These are phyloP conservation scores for Aspergillus udagawae DNA, from an alignment of 2,329 filamentous ascomycete genomes.

Conservation along the genomic window DNA sequence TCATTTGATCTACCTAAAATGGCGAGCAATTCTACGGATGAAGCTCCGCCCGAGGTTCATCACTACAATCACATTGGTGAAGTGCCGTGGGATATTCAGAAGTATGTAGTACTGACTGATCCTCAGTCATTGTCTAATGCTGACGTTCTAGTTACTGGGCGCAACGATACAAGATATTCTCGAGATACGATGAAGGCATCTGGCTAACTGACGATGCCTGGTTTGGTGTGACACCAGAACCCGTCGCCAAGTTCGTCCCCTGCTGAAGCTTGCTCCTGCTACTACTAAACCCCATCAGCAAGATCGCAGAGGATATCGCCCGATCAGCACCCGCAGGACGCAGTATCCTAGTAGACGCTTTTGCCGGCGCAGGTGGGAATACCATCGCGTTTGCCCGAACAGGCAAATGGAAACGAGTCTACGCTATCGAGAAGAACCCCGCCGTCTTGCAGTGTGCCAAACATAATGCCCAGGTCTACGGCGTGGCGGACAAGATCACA, in stretches of 20 bases:
- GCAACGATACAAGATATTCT: constrained; percentile 84
- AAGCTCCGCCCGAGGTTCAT: constrained; percentile 45
- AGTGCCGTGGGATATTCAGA: constrained; percentile 79
- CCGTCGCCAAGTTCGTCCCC: constrained; percentile 65
- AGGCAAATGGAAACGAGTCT: constrained; percentile 73
- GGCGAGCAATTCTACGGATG: constrained; percentile 17
- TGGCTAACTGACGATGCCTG: constrained; percentile 90
- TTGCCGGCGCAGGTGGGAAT: constrained; percentile 90
- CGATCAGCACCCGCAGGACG: constrained; percentile 52
- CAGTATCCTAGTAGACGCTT: constrained; percentile 75
- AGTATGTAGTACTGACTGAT: constrained; percentile 52
- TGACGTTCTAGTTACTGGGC: constrained; percentile 69
- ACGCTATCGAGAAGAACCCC: constrained; percentile 82
- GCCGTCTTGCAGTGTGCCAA: constrained; percentile 83
- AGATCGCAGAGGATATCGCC: constrained; percentile 70
- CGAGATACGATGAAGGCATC: constrained; percentile 79
- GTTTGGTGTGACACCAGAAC: constrained; percentile 96
- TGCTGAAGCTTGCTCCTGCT: neutral
- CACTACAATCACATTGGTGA: constrained; percentile 69
- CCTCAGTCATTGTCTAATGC: constrained; percentile 5
- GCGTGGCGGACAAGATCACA: constrained; percentile 70
- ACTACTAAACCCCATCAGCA: constrained; percentile 41
- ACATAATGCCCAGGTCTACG: constrained; percentile 84
- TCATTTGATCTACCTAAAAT: constrained; percentile 7
- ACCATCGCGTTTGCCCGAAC: constrained; percentile 88